These are phyloP conservation scores for Pseudogymnoascus pannorum DNA, from an alignment of 2,329 filamentous ascomycete species.

Conservation along the genomic window DNA sequence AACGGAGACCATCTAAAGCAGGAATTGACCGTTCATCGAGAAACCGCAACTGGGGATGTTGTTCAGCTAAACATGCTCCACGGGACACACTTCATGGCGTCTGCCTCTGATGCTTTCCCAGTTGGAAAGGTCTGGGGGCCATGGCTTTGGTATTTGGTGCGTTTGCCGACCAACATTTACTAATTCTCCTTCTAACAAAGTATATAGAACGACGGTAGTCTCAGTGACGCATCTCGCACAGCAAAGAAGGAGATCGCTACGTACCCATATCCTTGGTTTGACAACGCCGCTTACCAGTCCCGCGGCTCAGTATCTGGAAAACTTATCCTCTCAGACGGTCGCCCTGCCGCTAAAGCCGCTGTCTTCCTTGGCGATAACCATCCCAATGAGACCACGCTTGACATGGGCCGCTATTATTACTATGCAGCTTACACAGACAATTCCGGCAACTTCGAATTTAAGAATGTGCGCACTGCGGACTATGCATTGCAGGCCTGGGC, in stretches of 20 bases:
- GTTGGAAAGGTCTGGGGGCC: conserved; percentile 38
- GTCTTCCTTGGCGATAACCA: conserved; percentile 44
- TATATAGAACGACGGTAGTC: conserved; percentile 39
- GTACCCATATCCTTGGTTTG: conserved; percentile 45
- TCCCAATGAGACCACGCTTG: conserved; percentile 37
- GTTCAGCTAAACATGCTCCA: conserved; percentile 49
- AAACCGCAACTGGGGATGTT: conserved; percentile 41
- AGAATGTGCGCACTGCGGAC: conserved; percentile 35
- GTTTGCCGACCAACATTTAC: neutral
- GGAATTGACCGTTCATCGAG: conserved; percentile 45
- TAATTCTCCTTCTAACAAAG: neutral
- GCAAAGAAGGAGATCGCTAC: conserved; percentile 34
- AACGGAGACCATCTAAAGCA: conserved; percentile 47
- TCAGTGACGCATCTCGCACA: conserved; percentile 34
- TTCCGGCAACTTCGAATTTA: conserved; percentile 37
- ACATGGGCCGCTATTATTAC: conserved; percentile 42
- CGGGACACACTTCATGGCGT: conserved; percentile 40
- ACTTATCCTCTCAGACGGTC: conserved; percentile 40
- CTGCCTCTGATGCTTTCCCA: conserved; percentile 30
- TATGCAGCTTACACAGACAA: conserved; percentile 40
- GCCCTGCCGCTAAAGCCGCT: conserved; percentile 40
- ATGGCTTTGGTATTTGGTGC: conserved; percentile 36
- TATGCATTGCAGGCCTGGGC: conserved; percentile 46
- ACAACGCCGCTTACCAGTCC: conserved; percentile 39
- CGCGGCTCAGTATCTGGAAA: conserved; percentile 39